A percentile compares a stretch with the other conserved stretches of the same genome.
Conservation (phyloP, 2,329 filamentous ascomycete species). For the Paraphaeosphaeria minitans region DNA sequence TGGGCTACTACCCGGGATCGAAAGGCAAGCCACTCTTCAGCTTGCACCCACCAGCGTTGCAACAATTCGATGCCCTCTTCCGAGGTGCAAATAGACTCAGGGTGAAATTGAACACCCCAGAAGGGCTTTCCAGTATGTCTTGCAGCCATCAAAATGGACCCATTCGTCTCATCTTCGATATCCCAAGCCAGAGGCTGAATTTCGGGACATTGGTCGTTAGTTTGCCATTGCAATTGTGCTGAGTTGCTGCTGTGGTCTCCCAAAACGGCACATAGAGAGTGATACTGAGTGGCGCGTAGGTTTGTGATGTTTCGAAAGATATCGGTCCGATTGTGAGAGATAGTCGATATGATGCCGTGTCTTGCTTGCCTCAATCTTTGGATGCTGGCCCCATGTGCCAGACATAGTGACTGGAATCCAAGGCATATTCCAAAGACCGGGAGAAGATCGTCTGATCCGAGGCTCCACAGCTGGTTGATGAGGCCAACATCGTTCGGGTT, state of each 20-base stretch:
- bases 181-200: slow-evolving; percentile 49
- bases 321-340: slow-evolving; percentile 63
- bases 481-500: slow-evolving; percentile 74
- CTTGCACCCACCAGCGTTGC: slow-evolving; percentile 72
- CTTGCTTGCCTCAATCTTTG: slow-evolving; percentile 68
- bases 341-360: slow-evolving; percentile 75
- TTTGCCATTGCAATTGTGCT: slow-evolving; percentile 29
- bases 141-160: slow-evolving; percentile 70
- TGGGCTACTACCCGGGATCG: neutral
- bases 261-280: slow-evolving; percentile 57
- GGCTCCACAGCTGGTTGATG: slow-evolving; percentile 73
- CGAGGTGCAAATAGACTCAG: slow-evolving; percentile 81
- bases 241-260: slow-evolving; percentile 30
- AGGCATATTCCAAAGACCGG: slow-evolving; percentile 85
- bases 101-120: slow-evolving; percentile 85
- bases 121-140: slow-evolving; percentile 70
- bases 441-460: slow-evolving; percentile 61
- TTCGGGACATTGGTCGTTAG: slow-evolving; percentile 26
- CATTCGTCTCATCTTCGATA: slow-evolving; percentile 48
- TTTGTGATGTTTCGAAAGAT: slow-evolving; percentile 65
- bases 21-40: slow-evolving; percentile 56
- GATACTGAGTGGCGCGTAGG: slow-evolving; percentile 75
- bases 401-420: slow-evolving; percentile 78
- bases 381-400: slow-evolving; percentile 67
- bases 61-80: slow-evolving; percentile 66